Evolutionary conservation across 139 green algal species (phyloP), one percentile per base, ranked within the genome.

Genomic region (Coelastrella sp.): DNA sequence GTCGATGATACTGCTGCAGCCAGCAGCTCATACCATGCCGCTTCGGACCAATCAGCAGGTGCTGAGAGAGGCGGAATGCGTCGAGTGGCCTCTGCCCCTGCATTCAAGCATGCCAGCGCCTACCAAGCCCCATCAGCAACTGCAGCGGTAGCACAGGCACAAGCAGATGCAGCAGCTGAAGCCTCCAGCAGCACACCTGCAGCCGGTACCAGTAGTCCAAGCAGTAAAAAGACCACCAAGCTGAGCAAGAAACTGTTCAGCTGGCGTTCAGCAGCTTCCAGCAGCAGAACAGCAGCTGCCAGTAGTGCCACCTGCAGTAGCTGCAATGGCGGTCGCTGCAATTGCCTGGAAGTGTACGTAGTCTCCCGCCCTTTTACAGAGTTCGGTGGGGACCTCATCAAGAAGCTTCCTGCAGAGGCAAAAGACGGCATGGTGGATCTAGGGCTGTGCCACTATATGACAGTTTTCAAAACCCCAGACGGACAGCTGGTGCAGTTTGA

Each of bases 401-500:
- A 93, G 74, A 64, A 71, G 7, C 68, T 97, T 54, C 92, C 95
- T 4, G 17, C 32, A 10, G 87, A 93, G 1, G 66, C 93, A 54
- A 90, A 91, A 17, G 23, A 94, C 16, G 81, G 76, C 23, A 76
- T 96, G 66, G 73, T 94, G 4, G 93, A 95, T 80, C 61, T 92
- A 7, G 95, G 95, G 20, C 73, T 97, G 17, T 97, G 95, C 92
- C 95, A 97, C 81, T 97, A 95, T 92, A 92, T 97, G 90, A 93
- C 94, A 2, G 90, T 97, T 4, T 97, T 97, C 87, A 90, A 86
- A 77, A 90, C 93, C 19, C 68, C 77, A 3, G 89, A 95, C 81
- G 95, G 95, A 22, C 74, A 80, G 20, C 74, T 95, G 8, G 83
- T 95, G 56, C 94, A 96, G 90, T 97, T 96, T 80, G 95, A 97